Base-by-base conservation (phyloP, 495 filamentous ascomycete genomes). In the Neurospora sp. region DNA sequence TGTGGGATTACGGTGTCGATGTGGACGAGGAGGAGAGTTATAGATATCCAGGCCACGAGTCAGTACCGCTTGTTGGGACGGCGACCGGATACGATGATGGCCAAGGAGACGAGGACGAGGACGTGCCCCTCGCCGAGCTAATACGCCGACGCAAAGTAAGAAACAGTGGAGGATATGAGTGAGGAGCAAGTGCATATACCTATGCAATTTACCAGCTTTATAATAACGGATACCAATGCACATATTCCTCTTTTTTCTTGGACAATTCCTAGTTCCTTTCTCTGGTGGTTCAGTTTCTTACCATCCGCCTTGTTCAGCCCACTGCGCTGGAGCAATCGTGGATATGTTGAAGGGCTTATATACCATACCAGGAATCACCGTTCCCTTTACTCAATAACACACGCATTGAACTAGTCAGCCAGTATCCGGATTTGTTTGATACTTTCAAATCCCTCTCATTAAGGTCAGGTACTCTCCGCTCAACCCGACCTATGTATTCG, bases 1-100 rank as follows among this genome's bases (percentile, higher is more conserved):
- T 98, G 40, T 85, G 89, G 59, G 96, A 99, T 78, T 99, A 94
- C 80, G 96, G 96, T 2, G 93, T 97, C 0, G 94, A 97, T 76
- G 92, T 93, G 76, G 92, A 94, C 10, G 88, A 84, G 10, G 93
- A 96, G 77, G 90, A 90, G 73, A 90, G 92, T 73, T 90, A 92
- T 37, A 73, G 87, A 59, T 34, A 42, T 48, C 31, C 73, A 69
- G 24, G 72, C 15, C 54, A 34, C 11, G 48, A 59, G 48, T 28
- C 48, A 28, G 21, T 15, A 59, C 21, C 48, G 48, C 48, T 59
- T 11, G 48, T 59, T 2, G 21, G 21, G 28, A 66, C 54, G 15
- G 54, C 54, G 6, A 66, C 54, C 3, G 54, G 54, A 17, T 66
- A 66, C 24, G 13, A 66, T 70, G 39, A 34, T 17, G 70, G 15